These are phyloP conservation scores for Paulinella micropora DNA, from an alignment of 78 protist genomes.

Conservation along the genomic window DNA sequence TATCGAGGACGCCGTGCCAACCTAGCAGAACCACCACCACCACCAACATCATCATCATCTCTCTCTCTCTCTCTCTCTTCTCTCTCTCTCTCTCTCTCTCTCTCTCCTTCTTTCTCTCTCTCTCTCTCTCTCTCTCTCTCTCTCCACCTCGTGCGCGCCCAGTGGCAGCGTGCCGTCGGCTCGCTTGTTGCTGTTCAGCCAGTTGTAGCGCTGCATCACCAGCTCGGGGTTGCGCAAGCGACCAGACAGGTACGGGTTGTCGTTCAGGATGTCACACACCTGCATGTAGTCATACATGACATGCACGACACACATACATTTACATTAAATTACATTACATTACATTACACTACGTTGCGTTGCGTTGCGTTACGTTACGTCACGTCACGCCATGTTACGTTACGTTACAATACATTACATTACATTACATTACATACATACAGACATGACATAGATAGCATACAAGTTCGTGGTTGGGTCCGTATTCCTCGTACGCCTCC, in stretches of 20 bases:
- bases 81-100: background rate
- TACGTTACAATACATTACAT: too few species aligned
- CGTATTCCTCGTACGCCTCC: too few species aligned
- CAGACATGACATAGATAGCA: too few species aligned
- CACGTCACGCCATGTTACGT: too few species aligned
- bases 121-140: background rate
- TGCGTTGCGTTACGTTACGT: too few species aligned
- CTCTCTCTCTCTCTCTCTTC: background rate
- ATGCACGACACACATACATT: background rate
- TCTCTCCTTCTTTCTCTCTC: background rate
- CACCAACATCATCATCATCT: background rate
- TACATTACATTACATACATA: too few species aligned
- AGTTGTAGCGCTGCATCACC: background rate
- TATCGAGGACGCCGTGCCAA: too few species aligned
- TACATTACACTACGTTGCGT: background rate
- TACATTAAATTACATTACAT: background rate
- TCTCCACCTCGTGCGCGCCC: background rate
- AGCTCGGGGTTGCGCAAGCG: background rate
- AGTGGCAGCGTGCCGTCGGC: background rate
- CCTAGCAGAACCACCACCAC: too few species aligned
- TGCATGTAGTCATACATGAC: background rate
- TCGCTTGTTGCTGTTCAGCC: background rate
- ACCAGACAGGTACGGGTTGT: background rate
- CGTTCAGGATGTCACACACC: background rate
- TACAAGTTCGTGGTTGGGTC: too few species aligned